Conservation (phyloP, 2,329 filamentous ascomycete species). For the Dactylellina parvicollis region DNA sequence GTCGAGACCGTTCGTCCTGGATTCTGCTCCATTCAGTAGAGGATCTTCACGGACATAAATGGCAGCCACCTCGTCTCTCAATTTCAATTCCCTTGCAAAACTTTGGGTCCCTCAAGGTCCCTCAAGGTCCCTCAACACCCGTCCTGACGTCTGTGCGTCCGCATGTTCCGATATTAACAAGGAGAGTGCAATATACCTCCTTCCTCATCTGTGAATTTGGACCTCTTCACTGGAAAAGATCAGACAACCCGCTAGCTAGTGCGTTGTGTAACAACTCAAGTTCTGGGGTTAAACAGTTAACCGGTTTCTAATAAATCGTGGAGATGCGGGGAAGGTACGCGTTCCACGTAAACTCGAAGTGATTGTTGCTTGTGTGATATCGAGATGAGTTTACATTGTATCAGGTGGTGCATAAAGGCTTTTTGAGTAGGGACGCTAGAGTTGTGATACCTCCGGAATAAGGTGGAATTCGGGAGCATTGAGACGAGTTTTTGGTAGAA, state of each 20-base stretch:
- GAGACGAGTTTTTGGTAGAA: constrained; percentile 1
- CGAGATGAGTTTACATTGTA: background rate
- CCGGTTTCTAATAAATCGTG: constrained; percentile 2
- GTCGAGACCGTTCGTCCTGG: constrained; percentile 9
- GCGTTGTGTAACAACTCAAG: constrained; percentile 40
- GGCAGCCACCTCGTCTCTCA: background rate
- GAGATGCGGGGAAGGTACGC: constrained; percentile 15
- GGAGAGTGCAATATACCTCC: constrained; percentile 29
- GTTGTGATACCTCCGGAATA: constrained; percentile 29
- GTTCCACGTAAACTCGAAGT: background rate
- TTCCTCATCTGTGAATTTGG: constrained; percentile 27
- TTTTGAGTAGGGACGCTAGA: background rate
- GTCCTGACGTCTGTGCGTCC: constrained; percentile 47
- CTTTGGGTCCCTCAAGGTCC: background rate
- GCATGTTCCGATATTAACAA: constrained; percentile 35
- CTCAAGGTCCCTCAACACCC: background rate
- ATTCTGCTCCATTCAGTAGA: constrained; percentile 1
- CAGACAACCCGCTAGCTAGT: background rate
- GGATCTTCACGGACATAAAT: constrained; percentile 12
- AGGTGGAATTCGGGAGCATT: constrained; percentile 22
- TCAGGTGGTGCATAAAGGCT: constrained; percentile 17
- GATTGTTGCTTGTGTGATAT: constrained; percentile 4
- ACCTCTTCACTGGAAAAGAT: constrained; percentile 15
- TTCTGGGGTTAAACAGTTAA: constrained; percentile 7
- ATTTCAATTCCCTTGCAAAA: constrained; percentile 4